Evolutionary conservation across 225 moss, liverwort and hornwort species (phyloP).

Genomic region (Marchantia paleacea): DNA sequence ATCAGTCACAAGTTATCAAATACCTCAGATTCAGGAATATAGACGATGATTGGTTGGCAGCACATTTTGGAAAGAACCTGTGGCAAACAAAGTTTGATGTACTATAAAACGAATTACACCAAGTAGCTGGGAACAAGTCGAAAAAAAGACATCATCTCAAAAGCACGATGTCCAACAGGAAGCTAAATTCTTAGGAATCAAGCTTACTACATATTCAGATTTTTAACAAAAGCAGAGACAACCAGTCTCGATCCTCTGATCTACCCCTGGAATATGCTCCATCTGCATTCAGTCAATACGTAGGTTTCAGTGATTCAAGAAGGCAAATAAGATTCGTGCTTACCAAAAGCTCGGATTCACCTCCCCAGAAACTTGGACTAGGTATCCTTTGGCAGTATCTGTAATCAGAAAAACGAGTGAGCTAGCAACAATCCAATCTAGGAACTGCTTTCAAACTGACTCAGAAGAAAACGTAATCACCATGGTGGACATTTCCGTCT

Average conservation of each 20-base stretch:
- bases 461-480: neutral
- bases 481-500: neutral
- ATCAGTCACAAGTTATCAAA: too few relatives aligned
- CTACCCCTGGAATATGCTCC: too few relatives aligned
- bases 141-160: too few relatives aligned
- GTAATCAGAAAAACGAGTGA: constrained; percentile 8
- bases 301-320: too few relatives aligned
- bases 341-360: constrained; percentile 85
- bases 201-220: neutral
- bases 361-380: constrained; percentile 88
- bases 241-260: too few relatives aligned
- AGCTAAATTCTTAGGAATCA: neutral
- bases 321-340: neutral
- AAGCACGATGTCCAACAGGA: too few relatives aligned
- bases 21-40: constrained; percentile 95
- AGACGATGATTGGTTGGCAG: constrained; percentile 75
- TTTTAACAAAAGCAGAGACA: neutral
- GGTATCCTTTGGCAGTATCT: constrained; percentile 94
- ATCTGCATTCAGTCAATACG: too few relatives aligned
- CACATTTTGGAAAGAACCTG: constrained; percentile 96
- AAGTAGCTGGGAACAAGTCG: too few relatives aligned
- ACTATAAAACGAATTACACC: too few relatives aligned
- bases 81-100: neutral
- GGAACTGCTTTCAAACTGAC: too few relatives aligned
- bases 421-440: neutral